Percentiles rank a stretch among this genome's conserved stretches.
phyloP scores from a whole-genome alignment of 352 stramenopile species.

The Pythium folliculosum region DNA sequence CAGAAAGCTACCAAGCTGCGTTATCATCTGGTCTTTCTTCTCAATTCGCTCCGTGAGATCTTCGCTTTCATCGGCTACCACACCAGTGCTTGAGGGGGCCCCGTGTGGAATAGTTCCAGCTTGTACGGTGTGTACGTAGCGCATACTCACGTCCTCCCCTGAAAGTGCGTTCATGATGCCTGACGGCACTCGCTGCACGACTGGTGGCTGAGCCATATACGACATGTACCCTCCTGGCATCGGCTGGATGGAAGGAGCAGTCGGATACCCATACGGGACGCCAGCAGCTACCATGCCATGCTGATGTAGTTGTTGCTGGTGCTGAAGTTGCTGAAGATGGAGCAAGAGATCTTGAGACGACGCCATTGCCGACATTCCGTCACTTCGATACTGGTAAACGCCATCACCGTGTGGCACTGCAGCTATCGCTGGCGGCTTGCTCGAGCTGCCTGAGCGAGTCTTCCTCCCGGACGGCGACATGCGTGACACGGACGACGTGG shows the following conservation, averaged over 20 bases:
- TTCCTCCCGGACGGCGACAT: slow-evolving; percentile 33
- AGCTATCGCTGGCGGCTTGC: slow-evolving; percentile 18
- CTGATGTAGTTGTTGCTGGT: slow-evolving; percentile 40
- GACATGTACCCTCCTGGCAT: slow-evolving; percentile 11
- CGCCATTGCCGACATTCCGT: slow-evolving; percentile 7
- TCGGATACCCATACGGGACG: slow-evolving; percentile 16
- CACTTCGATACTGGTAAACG: not conserved
- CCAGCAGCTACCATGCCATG: slow-evolving; percentile 30
- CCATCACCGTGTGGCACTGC: not conserved
- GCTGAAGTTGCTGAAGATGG: slow-evolving; percentile 55
- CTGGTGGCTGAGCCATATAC: slow-evolving; percentile 7
- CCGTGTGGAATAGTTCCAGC: not conserved
- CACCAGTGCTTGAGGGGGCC: not conserved
- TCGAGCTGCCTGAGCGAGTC: slow-evolving; percentile 9
- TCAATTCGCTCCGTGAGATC: slow-evolving; percentile 39
- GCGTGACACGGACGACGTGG: slow-evolving; percentile 15
- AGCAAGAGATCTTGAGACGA: slow-evolving; percentile 39
- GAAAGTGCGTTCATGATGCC: not conserved
- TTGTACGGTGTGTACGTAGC: not conserved
- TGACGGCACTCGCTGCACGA: slow-evolving; percentile 11
- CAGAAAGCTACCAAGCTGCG: slow-evolving; percentile 67
- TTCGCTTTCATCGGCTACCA: slow-evolving; percentile 1
- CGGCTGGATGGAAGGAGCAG: slow-evolving; percentile 8
- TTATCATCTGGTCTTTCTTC: slow-evolving; percentile 68
- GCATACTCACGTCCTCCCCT: not conserved